A percentile compares a stretch with the other conserved stretches of the same genome.
These are phyloP conservation scores for Dactylellina drechsleri DNA, from an alignment of 2,329 filamentous ascomycete genomes.

Conservation along the genomic window DNA sequence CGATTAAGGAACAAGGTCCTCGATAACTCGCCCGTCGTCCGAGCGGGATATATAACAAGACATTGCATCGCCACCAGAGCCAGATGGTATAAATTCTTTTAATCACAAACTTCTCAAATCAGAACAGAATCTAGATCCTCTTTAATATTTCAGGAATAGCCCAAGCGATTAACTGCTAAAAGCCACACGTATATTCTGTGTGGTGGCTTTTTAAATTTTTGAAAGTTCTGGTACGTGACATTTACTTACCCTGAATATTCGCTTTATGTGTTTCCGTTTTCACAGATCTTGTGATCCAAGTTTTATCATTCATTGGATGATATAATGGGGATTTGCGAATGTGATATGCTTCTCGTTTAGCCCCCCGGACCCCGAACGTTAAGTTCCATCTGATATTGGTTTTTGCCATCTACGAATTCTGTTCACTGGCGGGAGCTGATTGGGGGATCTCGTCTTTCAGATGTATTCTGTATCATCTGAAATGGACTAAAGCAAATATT, in stretches of 20 bases:
- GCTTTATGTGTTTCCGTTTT: conserved; percentile 6
- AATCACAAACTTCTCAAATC: background rate
- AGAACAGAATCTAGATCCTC: background rate
- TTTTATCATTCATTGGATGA: too few species aligned
- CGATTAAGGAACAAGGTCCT: background rate
- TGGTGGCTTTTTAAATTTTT: background rate
- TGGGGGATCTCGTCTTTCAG: conserved; percentile 16
- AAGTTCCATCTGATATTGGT: too few species aligned
- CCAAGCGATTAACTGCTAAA: too few species aligned
- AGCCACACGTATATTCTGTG: too few species aligned
- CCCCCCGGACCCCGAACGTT: conserved; percentile 1
- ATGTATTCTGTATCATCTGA: too few species aligned
- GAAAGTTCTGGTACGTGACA: background rate
- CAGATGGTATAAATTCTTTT: background rate
- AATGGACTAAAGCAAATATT: too few species aligned
- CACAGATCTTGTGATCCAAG: background rate
- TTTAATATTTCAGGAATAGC: background rate
- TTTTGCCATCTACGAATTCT: conserved; percentile 5
- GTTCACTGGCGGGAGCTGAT: conserved; percentile 38
- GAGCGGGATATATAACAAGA: conserved; percentile 16
- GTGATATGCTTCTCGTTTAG: conserved; percentile 21
- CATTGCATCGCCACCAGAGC: conserved; percentile 1
- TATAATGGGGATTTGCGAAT: too few species aligned
- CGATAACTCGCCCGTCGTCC: background rate
- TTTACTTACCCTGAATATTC: background rate